Conservation (phyloP, 257 asterid species). For the Euphrasia confusa region DNA sequence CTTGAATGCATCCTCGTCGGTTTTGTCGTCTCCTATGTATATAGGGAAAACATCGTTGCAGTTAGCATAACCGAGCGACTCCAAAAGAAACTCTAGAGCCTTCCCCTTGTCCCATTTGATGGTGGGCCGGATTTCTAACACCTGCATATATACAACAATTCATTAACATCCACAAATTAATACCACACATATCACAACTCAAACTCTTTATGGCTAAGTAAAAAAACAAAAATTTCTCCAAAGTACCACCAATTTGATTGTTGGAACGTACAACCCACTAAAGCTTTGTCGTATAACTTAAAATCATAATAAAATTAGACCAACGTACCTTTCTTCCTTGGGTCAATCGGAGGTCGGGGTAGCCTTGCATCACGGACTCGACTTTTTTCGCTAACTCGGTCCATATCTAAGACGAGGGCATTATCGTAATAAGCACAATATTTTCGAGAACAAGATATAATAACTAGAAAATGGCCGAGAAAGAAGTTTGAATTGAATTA, state of each 20-base stretch:
- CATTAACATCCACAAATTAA: constrained; percentile 11
- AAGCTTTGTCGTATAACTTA: constrained; percentile 3
- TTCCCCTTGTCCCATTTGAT: constrained; percentile 98
- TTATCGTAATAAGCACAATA: too few species aligned
- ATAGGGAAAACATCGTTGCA: constrained; percentile 72
- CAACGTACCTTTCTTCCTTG: constrained; percentile 80
- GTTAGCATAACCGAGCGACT: constrained; percentile 82
- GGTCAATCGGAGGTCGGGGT: constrained; percentile 71
- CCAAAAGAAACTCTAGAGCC: constrained; percentile 87
- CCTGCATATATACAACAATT: constrained; percentile 37
- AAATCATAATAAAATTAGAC: background rate
- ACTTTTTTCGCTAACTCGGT: constrained; percentile 72
- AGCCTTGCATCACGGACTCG: constrained; percentile 63
- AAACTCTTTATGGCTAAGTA: background rate
- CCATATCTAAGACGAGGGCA: constrained; percentile 37
- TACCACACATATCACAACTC: background rate
- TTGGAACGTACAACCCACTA: constrained; percentile 23
- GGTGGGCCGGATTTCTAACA: constrained; percentile 87
- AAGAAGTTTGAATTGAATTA: constrained; percentile 18
- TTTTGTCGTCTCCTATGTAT: constrained; percentile 84
- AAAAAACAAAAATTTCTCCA: background rate
- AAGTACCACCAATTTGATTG: background rate
- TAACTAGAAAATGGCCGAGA: too few species aligned
- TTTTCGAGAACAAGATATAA: background rate
- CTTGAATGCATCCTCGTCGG: constrained; percentile 93